Evolutionary conservation across 192 early-diverging fungal species (phyloP).

Genomic region (Pilaira anomala): DNA sequence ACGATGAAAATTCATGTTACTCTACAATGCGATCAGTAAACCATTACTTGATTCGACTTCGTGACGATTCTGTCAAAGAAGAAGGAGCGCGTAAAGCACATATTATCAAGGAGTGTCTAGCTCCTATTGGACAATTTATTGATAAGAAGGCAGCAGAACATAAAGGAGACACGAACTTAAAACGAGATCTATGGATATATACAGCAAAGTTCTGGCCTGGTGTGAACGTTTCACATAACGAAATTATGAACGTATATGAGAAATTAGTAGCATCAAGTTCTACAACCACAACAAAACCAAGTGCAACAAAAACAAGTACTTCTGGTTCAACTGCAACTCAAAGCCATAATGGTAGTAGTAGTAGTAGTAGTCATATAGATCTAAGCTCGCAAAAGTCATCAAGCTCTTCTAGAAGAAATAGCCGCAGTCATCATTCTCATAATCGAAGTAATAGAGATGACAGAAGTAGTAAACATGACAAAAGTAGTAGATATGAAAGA

Average conservation of each 20-base stretch:
- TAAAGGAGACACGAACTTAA: conserved; percentile 25
- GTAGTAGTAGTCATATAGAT: no score
- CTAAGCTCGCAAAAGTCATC: no score
- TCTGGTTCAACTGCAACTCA: neutral
- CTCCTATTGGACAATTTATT: conserved; percentile 57
- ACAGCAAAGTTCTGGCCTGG: conserved; percentile 66
- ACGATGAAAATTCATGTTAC: conserved; percentile 14
- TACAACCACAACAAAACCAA: no score
- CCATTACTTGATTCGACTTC: conserved; percentile 51
- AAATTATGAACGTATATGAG: conserved; percentile 57
- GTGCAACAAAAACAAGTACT: neutral
- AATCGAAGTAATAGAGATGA: conserved; percentile 7
- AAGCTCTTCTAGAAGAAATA: neutral
- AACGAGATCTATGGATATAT: conserved; percentile 68
- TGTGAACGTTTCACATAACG: conserved; percentile 46
- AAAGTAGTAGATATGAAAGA: no score
- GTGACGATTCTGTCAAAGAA: conserved; percentile 37
- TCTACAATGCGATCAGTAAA: conserved; percentile 64
- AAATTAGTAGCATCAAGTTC: conserved; percentile 26
- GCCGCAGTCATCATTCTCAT: conserved; percentile 29
- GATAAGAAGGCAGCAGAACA: conserved; percentile 34
- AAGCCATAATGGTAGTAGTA: neutral
- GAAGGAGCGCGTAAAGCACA: conserved; percentile 38
- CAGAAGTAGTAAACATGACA: no score
- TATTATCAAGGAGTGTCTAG: conserved; percentile 52